Percentiles rank a stretch among this genome's conserved stretches.
Conservation (phyloP, 192 early-diverging fungal genomes). For the Linnemannia elongata region DNA sequence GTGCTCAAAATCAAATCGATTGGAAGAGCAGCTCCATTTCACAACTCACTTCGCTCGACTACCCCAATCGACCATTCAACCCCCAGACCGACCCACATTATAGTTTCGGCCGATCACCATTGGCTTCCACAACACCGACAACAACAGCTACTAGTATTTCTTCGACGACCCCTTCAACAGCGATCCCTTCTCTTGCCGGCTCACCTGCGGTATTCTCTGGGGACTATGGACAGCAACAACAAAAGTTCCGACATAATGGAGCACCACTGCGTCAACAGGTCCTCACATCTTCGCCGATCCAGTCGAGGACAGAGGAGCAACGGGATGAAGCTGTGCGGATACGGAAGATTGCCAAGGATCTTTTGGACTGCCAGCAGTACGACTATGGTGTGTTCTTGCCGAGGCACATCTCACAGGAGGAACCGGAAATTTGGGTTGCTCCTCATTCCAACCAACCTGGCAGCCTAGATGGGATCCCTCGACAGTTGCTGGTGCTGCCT, state of each 20-base stretch:
- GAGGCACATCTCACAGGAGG: slow-evolving; percentile 48
- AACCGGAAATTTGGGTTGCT: slow-evolving; percentile 39
- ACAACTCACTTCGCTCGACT: background rate
- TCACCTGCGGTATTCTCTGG: background rate
- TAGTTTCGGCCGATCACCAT: background rate
- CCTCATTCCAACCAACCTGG: background rate
- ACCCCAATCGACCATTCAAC: background rate
- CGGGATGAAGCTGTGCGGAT: slow-evolving; percentile 16
- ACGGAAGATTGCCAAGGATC: slow-evolving; percentile 42
- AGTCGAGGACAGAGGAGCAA: background rate
- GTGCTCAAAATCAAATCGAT: slow-evolving; percentile 18
- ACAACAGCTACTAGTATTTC: background rate
- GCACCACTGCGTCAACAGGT: too few species aligned
- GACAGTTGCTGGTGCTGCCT: slow-evolving; percentile 35
- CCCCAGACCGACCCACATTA: background rate
- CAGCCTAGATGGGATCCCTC: slow-evolving; percentile 29
- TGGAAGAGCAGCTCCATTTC: slow-evolving; percentile 6
- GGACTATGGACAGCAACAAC: background rate
- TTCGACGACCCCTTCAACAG: background rate
- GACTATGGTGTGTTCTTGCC: slow-evolving; percentile 38
- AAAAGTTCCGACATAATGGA: background rate
- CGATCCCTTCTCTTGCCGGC: background rate
- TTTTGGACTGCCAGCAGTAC: slow-evolving; percentile 34
- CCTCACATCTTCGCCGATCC: background rate
- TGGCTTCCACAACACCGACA: background rate